Evolutionary conservation across 1,284 basidiomycete genomes (phyloP).

Genomic region (Trametes sp.): DNA sequence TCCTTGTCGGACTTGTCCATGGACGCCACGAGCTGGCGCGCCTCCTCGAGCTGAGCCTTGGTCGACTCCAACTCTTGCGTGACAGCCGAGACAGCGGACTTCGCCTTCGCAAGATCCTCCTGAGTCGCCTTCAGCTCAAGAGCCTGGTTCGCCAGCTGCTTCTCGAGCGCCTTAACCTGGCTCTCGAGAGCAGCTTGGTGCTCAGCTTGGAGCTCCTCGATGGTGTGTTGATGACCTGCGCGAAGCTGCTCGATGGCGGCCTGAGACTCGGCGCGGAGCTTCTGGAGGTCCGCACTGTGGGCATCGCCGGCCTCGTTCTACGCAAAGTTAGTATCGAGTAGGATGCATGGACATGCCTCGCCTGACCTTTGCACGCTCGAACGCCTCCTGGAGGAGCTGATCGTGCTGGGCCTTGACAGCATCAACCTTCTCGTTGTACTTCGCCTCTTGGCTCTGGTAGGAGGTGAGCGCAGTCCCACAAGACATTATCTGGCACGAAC

Average conservation of each 20-base stretch:
- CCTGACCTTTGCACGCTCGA: slow-evolving; percentile 77
- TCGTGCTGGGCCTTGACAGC: slow-evolving; percentile 73
- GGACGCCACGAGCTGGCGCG: slow-evolving; percentile 51
- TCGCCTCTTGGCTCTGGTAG: slow-evolving; percentile 68
- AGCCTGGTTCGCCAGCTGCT: slow-evolving; percentile 65
- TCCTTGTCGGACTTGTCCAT: slow-evolving; percentile 56
- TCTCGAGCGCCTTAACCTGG: slow-evolving; percentile 65
- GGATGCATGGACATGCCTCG: neutral
- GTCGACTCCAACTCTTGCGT: slow-evolving; percentile 62
- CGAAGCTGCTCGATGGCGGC: slow-evolving; percentile 74
- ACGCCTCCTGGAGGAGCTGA: slow-evolving; percentile 70
- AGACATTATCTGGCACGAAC: slow-evolving; percentile 45
- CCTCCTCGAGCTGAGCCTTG: slow-evolving; percentile 69
- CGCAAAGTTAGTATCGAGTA: slow-evolving; percentile 8
- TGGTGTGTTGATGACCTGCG: slow-evolving; percentile 60
- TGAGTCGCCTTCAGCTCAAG: slow-evolving; percentile 83
- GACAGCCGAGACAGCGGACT: slow-evolving; percentile 59
- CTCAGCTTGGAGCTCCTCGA: slow-evolving; percentile 68
- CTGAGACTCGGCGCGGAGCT: slow-evolving; percentile 70
- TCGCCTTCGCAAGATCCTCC: slow-evolving; percentile 81
- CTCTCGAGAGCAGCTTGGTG: slow-evolving; percentile 65
- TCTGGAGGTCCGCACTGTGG: slow-evolving; percentile 75
- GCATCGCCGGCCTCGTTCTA: slow-evolving; percentile 71
- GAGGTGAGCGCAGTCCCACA: slow-evolving; percentile 1
- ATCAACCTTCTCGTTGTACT: slow-evolving; percentile 72